Conservation (phyloP, 108 stramenopile species). For the Cyclotella cryptica region DNA sequence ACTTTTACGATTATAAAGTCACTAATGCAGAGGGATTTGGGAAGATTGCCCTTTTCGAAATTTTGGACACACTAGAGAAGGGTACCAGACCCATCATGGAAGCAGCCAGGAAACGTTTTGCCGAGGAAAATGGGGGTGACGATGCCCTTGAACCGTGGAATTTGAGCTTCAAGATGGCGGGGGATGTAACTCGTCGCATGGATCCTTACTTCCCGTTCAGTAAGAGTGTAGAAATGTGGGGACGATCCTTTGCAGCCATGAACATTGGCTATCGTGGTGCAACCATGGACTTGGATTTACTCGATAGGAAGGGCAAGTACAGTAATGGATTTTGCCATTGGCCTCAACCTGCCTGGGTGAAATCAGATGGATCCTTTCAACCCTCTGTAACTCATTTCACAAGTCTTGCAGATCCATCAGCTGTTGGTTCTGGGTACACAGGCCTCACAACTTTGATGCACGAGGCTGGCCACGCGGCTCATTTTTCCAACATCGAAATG, state of each 20-base stretch:
- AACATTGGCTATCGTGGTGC: conserved; percentile 67
- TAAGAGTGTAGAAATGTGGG: conserved; percentile 62
- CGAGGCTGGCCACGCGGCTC: conserved; percentile 81
- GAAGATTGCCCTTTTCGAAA: conserved; percentile 70
- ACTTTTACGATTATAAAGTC: conserved; percentile 82
- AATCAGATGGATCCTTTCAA: conserved; percentile 61
- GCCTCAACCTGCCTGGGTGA: conserved; percentile 70
- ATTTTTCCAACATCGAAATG: conserved; percentile 75
- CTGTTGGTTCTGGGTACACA: conserved; percentile 66
- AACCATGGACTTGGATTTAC: conserved; percentile 73
- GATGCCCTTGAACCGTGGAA: conserved; percentile 73
- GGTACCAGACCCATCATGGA: conserved; percentile 70
- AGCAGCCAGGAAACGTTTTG: conserved; percentile 55
- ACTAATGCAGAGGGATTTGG: conserved; percentile 78
- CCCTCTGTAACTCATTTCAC: conserved; percentile 74
- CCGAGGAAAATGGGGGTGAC: conserved; percentile 60
- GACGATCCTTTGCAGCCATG: conserved; percentile 68
- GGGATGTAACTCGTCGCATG: conserved; percentile 71
- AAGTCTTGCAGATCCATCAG: conserved; percentile 65
- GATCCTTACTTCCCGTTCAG: conserved; percentile 83
- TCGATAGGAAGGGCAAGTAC: conserved; percentile 74
- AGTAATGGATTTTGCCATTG: conserved; percentile 83
- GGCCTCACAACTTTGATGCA: conserved; percentile 74
- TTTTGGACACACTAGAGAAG: conserved; percentile 67
- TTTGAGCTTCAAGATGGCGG: conserved; percentile 61